Percentiles rank a stretch among this genome's conserved stretches.
phyloP scores from a whole-genome alignment of 495 filamentous ascomycete species.

The Tuber microsphaerosporum region DNA sequence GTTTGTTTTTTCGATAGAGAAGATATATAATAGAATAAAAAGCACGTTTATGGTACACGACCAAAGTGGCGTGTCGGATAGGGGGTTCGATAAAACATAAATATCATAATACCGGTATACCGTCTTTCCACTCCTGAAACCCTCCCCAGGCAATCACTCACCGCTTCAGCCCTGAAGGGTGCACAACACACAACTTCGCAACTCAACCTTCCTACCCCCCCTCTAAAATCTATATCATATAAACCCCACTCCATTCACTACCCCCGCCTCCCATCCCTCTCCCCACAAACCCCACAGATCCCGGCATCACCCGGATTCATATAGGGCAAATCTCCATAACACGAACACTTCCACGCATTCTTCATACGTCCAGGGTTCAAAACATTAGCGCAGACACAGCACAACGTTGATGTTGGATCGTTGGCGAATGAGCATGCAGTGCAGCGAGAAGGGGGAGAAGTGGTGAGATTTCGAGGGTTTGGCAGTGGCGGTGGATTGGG shows the following conservation, averaged over 20 bases:
- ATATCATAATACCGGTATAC: neutral
- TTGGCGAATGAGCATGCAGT: slow-evolving; percentile 60
- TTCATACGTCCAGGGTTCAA: slow-evolving; percentile 48
- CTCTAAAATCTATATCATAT: neutral
- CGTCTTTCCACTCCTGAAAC: neutral
- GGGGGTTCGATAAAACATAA: neutral
- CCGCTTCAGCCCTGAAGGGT: neutral
- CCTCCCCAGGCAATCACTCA: neutral
- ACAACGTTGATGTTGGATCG: slow-evolving; percentile 48
- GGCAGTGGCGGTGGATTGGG: neutral
- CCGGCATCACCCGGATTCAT: slow-evolving; percentile 59
- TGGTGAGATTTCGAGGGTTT: slow-evolving; percentile 1
- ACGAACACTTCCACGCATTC: slow-evolving; percentile 56
- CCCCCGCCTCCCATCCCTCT: slow-evolving; percentile 6
- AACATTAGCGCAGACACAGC: slow-evolving; percentile 60
- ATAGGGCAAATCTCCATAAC: slow-evolving; percentile 53
- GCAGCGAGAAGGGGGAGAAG: slow-evolving; percentile 43
- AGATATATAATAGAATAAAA: neutral
- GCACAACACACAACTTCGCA: neutral
- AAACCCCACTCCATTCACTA: neutral
- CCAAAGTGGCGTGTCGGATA: neutral
- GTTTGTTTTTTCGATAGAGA: neutral
- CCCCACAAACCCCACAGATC: slow-evolving; percentile 61
- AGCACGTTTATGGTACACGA: neutral
- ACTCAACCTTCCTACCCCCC: neutral